These are phyloP conservation scores for Candida buenavistaensis DNA, from an alignment of 1,139 yeast genomes.

Conservation along the genomic window DNA sequence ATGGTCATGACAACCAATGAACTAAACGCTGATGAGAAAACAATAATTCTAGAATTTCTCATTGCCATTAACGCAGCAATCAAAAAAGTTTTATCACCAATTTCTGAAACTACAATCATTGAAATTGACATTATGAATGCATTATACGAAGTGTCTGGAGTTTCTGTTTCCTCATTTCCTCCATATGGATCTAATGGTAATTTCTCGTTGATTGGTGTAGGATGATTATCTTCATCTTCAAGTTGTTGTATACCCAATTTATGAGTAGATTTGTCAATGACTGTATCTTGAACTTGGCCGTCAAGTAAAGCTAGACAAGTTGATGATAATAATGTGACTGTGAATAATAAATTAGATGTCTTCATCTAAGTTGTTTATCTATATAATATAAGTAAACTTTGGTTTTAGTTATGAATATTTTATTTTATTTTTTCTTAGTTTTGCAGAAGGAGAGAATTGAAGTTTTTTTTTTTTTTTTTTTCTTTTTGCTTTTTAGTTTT, in stretches of 20 bases:
- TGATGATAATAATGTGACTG: constrained; percentile 8
- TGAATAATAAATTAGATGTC: constrained; percentile 8
- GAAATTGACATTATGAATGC: constrained; percentile 69
- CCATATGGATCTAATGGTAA: constrained; percentile 23
- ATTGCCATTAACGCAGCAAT: constrained; percentile 98
- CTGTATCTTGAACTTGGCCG: no score
- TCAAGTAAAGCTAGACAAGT: constrained; percentile 7
- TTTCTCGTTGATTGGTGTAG: constrained; percentile 27
- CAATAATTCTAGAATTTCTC: constrained; percentile 82
- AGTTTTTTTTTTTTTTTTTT: no score
- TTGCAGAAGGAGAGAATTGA: no score
- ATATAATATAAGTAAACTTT: no score
- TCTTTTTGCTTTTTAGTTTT: no score
- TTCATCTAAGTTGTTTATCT: constrained; percentile 11
- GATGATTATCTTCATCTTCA: constrained; percentile 31
- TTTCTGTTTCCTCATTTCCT: constrained; percentile 12
- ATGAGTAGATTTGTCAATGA: constrained; percentile 15
- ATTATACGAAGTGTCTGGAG: constrained; percentile 28
- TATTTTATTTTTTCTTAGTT: no score
- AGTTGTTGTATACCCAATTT: constrained; percentile 26
- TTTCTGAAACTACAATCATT: constrained; percentile 91
- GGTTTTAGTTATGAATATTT: no score
- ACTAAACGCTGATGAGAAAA: constrained; percentile 83
- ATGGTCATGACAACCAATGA: constrained; percentile 90
- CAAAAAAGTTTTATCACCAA: constrained; percentile 95